These are phyloP conservation scores for Pelargonium myrrhifolium DNA, from an alignment of 441 rosid species.

Conservation along the genomic window DNA sequence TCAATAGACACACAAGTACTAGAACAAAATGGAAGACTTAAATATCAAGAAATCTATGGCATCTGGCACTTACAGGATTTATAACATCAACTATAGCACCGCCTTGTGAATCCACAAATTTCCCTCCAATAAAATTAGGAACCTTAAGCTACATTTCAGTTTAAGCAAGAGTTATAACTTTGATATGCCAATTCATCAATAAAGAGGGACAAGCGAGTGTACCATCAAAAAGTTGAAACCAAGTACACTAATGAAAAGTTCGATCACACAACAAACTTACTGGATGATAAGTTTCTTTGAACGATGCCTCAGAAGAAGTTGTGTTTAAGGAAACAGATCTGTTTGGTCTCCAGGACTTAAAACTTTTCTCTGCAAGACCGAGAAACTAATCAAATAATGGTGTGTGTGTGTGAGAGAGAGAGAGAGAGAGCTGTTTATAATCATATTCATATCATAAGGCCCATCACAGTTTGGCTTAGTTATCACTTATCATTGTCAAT, in stretches of 20 bases:
- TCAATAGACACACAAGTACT: neutral
- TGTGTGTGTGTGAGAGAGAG: neutral
- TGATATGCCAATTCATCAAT: slow-evolving; percentile 6
- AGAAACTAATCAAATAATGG: neutral
- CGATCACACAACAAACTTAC: slow-evolving; percentile 24
- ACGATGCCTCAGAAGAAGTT: slow-evolving; percentile 23
- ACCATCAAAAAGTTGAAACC: neutral
- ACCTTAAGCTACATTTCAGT: slow-evolving; percentile 28
- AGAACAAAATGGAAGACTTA: slow-evolving; percentile 2
- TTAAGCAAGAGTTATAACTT: slow-evolving; percentile 4
- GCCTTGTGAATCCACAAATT: slow-evolving; percentile 39
- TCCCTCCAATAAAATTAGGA: slow-evolving; percentile 52
- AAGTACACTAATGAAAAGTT: slow-evolving; percentile 11
- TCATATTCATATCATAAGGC: neutral
- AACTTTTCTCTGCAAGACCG: slow-evolving; percentile 37
- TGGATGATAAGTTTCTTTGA: slow-evolving; percentile 24
- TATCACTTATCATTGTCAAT: too few relatives aligned
- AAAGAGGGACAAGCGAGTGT: neutral
- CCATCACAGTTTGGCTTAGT: neutral
- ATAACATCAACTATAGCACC: slow-evolving; percentile 34
- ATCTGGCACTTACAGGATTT: slow-evolving; percentile 48
- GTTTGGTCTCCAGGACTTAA: slow-evolving; percentile 42
- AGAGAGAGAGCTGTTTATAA: neutral
- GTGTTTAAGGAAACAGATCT: slow-evolving; percentile 26
- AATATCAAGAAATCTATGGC: neutral